phyloP scores from a whole-genome alignment of 495 filamentous ascomycete species.

The Talaromyces borbonicus region DNA sequence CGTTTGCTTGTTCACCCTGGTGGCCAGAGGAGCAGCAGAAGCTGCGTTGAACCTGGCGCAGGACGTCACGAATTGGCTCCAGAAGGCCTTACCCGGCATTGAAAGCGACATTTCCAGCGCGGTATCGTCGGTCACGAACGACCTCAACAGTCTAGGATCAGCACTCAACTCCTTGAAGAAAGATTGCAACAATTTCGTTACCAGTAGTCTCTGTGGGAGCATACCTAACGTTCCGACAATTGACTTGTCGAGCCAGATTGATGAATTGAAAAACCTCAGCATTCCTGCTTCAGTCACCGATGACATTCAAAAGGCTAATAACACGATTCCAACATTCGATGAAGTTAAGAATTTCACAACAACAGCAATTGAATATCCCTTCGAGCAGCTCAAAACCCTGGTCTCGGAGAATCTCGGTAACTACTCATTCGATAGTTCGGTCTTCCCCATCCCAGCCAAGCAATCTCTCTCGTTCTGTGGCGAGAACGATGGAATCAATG shows the following conservation, averaged over 20 bases:
- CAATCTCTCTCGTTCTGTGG: conserved; percentile 80
- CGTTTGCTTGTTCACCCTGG: conserved; percentile 73
- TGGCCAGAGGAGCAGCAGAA: conserved; percentile 65
- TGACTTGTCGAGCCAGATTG: conserved; percentile 48
- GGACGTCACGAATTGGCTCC: conserved; percentile 62
- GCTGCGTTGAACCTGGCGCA: conserved; percentile 58
- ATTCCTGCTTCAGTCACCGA: conserved; percentile 55
- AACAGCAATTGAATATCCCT: conserved; percentile 61
- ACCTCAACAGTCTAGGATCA: conserved; percentile 47
- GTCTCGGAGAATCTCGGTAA: conserved; percentile 55
- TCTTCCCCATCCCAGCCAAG: conserved; percentile 75
- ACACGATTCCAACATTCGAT: conserved; percentile 69
- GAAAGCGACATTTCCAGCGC: conserved; percentile 49
- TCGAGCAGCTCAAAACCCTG: conserved; percentile 61
- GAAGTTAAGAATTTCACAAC: conserved; percentile 71
- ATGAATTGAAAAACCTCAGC: conserved; percentile 56
- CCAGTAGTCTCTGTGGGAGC: conserved; percentile 29
- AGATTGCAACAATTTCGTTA: conserved; percentile 5
- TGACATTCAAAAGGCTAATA: conserved; percentile 58
- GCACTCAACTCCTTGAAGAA: conserved; percentile 25
- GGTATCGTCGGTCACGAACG: conserved; percentile 46
- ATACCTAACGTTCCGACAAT: conserved; percentile 38
- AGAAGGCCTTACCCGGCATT: conserved; percentile 57
- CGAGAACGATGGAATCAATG: conserved; percentile 68
- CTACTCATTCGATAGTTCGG: conserved; percentile 65